Percentiles rank a stretch among this genome's conserved stretches.
phyloP scores from a whole-genome alignment of 2,329 filamentous ascomycete species.

The Phyllosticta citriasiana region DNA sequence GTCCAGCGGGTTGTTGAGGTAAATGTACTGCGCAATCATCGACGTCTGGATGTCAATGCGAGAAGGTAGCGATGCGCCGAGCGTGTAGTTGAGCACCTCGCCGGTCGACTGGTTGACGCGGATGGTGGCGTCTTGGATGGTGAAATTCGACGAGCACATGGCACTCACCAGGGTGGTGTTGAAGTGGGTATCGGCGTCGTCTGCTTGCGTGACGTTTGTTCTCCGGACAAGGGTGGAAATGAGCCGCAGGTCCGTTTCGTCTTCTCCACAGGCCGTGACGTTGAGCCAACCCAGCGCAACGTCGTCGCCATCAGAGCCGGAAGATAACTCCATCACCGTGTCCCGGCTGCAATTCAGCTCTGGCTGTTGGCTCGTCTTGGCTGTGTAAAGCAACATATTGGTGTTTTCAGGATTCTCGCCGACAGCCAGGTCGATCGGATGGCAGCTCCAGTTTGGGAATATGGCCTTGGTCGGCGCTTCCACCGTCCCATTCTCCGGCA shows the following conservation, averaged over 20 bases:
- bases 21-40: neutral
- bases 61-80: neutral
- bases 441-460: neutral
- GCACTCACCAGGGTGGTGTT: neutral
- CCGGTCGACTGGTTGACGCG: neutral
- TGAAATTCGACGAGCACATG: neutral
- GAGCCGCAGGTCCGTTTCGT: neutral
- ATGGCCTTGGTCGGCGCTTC: neutral
- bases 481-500: slow-evolving; percentile 1
- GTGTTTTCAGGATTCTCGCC: neutral
- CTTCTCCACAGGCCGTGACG: slow-evolving; percentile 1
- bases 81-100: neutral
- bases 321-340: neutral
- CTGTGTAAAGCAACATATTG: neutral
- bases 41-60: neutral
- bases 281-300: neutral
- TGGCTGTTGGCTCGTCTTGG: neutral
- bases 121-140: neutral
- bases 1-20: slow-evolving; percentile 7
- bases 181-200: neutral
- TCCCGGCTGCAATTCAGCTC: slow-evolving; percentile 1
- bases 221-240: neutral
- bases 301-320: neutral
- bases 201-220: neutral
- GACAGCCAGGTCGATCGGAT: neutral